phyloP scores from a whole-genome alignment of 768 basidiomycete genomes.

The Suillus subaureus region DNA sequence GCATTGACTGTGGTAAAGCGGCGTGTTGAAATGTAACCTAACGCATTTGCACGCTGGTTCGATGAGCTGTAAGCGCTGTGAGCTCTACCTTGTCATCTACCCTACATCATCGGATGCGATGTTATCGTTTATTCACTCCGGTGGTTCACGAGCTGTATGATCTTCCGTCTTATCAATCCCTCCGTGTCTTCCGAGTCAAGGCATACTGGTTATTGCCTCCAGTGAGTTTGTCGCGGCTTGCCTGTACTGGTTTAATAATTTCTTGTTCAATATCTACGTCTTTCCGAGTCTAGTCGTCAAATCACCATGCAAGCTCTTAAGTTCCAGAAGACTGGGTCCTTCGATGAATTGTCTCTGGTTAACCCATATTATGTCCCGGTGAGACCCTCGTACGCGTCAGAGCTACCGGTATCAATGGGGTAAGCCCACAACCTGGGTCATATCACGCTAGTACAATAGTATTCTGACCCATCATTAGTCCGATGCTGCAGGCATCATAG shows the following conservation, averaged over 20 bases:
- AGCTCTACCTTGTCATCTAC: neutral
- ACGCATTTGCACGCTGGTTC: no score
- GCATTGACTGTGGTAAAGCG: no score
- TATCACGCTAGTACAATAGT: neutral
- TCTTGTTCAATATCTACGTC: neutral
- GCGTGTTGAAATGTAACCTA: no score
- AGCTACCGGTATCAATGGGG: conserved; percentile 37
- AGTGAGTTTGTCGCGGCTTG: neutral
- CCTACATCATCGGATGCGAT: neutral
- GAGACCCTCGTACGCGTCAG: conserved; percentile 34
- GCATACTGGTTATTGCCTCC: neutral
- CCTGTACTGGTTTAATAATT: neutral
- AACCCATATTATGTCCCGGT: conserved; percentile 28
- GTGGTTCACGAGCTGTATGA: neutral
- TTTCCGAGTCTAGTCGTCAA: neutral
- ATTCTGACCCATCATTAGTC: conserved; percentile 21
- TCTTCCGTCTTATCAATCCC: neutral
- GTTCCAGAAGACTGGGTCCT: conserved; percentile 34
- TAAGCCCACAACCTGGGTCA: conserved; percentile 15
- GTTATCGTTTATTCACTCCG: neutral
- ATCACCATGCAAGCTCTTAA: conserved; percentile 33
- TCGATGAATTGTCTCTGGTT: conserved; percentile 26
- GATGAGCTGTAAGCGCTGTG: no score
- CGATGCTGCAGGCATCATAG: conserved; percentile 31
- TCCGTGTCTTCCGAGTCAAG: neutral